Conservation (phyloP, 73 alveolate species). For the Symbiodinium natans region DNA sequence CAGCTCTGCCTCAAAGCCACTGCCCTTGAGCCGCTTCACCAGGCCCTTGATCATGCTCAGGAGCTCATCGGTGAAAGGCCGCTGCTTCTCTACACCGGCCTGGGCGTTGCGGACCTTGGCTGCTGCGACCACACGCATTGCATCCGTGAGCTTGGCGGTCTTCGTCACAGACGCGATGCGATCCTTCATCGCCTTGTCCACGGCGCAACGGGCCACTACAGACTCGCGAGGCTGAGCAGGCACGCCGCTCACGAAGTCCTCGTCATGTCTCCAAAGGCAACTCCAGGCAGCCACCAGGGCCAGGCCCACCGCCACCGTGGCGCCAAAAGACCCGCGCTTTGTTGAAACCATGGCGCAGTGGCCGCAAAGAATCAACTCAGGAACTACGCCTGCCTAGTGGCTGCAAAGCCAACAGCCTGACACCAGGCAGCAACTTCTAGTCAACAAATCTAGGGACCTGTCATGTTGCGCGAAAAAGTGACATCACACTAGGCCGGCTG, state of each 20-base stretch:
- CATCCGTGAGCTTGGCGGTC: constrained; percentile 91
- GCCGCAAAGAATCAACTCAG: too few relatives aligned
- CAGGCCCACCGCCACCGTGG: constrained; percentile 22
- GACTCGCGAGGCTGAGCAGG: neutral
- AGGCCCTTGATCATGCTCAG: constrained; percentile 92
- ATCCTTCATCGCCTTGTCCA: constrained; percentile 68
- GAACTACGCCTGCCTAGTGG: too few relatives aligned
- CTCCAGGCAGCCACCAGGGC: constrained; percentile 22
- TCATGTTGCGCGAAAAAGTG: too few relatives aligned
- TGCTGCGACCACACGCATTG: constrained; percentile 91
- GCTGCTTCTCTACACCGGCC: constrained; percentile 53
- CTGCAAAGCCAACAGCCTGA: neutral
- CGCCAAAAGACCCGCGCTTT: constrained; percentile 2
- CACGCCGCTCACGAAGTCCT: constrained; percentile 24
- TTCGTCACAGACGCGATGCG: constrained; percentile 38
- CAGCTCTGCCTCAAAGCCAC: constrained; percentile 76
- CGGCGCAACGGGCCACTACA: constrained; percentile 23
- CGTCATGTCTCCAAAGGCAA: constrained; percentile 14
- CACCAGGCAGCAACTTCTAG: too few relatives aligned
- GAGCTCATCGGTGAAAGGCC: constrained; percentile 92
- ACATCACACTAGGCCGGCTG: too few relatives aligned
- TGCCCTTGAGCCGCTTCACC: constrained; percentile 89
- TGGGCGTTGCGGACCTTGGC: constrained; percentile 92
- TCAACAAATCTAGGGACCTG: too few relatives aligned
- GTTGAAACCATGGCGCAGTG: too few relatives aligned